phyloP scores from a whole-genome alignment of 1,284 basidiomycete species.

The Sanghuangporus weigelae region DNA sequence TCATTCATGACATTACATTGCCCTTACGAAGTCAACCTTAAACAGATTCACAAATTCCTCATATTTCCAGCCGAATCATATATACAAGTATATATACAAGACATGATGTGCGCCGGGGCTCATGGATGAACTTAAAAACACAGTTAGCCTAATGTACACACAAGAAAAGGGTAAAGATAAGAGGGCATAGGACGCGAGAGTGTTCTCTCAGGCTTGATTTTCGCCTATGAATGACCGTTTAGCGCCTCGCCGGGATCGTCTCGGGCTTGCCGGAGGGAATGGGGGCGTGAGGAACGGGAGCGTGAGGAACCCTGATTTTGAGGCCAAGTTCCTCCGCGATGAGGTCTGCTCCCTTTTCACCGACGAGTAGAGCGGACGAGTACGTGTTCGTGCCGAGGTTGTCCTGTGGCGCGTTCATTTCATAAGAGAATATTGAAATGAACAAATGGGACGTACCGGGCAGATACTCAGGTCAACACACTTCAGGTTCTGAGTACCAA shows the following conservation, averaged over 20 bases:
- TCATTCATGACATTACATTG: not conserved
- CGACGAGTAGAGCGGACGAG: slow-evolving; percentile 61
- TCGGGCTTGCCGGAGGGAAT: slow-evolving; percentile 49
- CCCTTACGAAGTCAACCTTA: not conserved
- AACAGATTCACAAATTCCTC: not conserved
- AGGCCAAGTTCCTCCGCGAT: slow-evolving; percentile 62
- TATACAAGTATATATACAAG: not conserved
- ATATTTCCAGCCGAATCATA: not conserved
- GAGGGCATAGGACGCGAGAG: not conserved
- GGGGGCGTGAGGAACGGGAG: slow-evolving; percentile 66
- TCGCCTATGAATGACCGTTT: not conserved
- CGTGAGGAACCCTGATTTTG: slow-evolving; percentile 57
- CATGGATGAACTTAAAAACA: not conserved
- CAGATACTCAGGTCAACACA: slow-evolving; percentile 64
- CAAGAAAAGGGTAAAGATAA: not conserved
- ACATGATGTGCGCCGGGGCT: not conserved
- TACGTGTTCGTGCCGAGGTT: slow-evolving; percentile 71
- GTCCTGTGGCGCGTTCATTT: slow-evolving; percentile 35
- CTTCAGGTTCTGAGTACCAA: slow-evolving; percentile 68
- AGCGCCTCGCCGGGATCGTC: slow-evolving; percentile 30
- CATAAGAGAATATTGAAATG: not conserved
- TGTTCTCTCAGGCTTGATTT: not conserved
- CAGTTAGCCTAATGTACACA: not conserved
- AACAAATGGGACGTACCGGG: slow-evolving; percentile 37
- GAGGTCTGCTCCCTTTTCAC: slow-evolving; percentile 62